Percentiles rank a stretch among this genome's conserved stretches.
Conservation (phyloP, 768 basidiomycete genomes). For the Suillus luteus region DNA sequence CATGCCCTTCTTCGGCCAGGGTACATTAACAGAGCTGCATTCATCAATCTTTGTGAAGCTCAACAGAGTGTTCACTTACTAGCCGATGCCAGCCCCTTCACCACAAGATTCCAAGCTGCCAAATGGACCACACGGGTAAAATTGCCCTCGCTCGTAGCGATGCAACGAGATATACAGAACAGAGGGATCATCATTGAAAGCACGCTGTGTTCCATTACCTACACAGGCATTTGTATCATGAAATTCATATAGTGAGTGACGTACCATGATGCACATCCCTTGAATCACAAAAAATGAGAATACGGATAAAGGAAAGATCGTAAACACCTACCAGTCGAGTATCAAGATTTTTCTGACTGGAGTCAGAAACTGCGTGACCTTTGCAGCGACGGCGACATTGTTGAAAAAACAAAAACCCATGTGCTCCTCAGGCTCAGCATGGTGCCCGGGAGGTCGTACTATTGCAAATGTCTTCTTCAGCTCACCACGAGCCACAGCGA, state of each 20-base stretch:
- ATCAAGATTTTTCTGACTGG: slow-evolving; percentile 82
- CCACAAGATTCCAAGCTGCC: slow-evolving; percentile 88
- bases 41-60: slow-evolving; percentile 14
- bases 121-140: slow-evolving; percentile 92
- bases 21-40: slow-evolving; percentile 88
- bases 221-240: neutral
- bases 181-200: slow-evolving; percentile 90
- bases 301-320: slow-evolving; percentile 12
- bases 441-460: slow-evolving; percentile 96
- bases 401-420: slow-evolving; percentile 99
- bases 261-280: slow-evolving; percentile 97
- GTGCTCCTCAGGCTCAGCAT: slow-evolving; percentile 96
- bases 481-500: slow-evolving; percentile 80
- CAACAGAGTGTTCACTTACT: slow-evolving; percentile 51
- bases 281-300: slow-evolving; percentile 13
- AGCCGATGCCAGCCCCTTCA: slow-evolving; percentile 80
- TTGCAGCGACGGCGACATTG: slow-evolving; percentile 92
- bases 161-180: slow-evolving; percentile 95
- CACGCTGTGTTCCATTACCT: slow-evolving; percentile 98
- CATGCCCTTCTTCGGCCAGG: slow-evolving; percentile 90
- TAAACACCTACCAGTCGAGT: slow-evolving; percentile 82
- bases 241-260: slow-evolving; percentile 16
- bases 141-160: slow-evolving; percentile 88
- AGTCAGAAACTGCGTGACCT: slow-evolving; percentile 73
- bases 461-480: slow-evolving; percentile 91